Conservation (phyloP, 1,284 basidiomycete genomes). For the Kwoniella shivajii region DNA sequence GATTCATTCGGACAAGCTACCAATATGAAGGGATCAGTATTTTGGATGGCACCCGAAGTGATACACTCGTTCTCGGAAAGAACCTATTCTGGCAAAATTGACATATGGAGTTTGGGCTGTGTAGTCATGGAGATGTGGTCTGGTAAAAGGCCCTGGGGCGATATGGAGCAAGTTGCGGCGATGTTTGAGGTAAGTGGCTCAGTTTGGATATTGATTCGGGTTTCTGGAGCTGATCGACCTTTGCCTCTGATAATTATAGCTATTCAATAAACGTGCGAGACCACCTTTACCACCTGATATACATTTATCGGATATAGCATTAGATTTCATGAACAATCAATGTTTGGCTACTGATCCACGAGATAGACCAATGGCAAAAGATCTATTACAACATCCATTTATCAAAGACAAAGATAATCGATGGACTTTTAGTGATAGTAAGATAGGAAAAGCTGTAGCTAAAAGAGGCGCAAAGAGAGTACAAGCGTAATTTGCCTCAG, state of each 20-base stretch:
- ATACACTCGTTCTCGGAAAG: constrained; percentile 64
- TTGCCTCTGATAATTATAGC: constrained; percentile 4
- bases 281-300: constrained; percentile 89
- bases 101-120: constrained; percentile 98
- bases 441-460: constrained; percentile 49
- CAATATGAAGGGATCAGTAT: constrained; percentile 94
- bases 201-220: not conserved
- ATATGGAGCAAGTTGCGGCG: constrained; percentile 84
- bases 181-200: constrained; percentile 76
- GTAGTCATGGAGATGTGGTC: constrained; percentile 98
- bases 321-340: constrained; percentile 81
- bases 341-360: constrained; percentile 92
- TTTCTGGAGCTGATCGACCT: not conserved
- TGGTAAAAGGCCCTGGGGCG: constrained; percentile 88
- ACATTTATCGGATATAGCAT: constrained; percentile 69
- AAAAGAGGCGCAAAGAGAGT: constrained; percentile 23
- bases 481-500: constrained; percentile 3
- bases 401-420: constrained; percentile 66
- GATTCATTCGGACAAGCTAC: constrained; percentile 72
- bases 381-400: constrained; percentile 82
- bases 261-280: constrained; percentile 64
- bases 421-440: constrained; percentile 65
- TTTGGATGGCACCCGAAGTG: constrained; percentile 99
- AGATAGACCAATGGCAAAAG: constrained; percentile 78
- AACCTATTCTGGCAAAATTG: constrained; percentile 92